Evolutionary conservation across 2,329 filamentous ascomycete species (phyloP).

Genomic region (Phoma sp.): DNA sequence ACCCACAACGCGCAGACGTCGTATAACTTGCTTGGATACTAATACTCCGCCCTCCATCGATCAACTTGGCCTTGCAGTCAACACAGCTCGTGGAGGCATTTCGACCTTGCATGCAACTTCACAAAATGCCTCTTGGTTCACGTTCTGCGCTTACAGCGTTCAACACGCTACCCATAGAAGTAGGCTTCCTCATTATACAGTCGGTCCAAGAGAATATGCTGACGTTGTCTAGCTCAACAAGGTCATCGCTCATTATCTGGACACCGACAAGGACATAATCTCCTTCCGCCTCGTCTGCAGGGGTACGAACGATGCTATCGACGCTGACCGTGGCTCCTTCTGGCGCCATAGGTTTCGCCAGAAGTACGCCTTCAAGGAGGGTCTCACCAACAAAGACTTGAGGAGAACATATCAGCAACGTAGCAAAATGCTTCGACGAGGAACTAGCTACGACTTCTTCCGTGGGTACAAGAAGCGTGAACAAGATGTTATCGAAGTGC

Average conservation of each 20-base stretch:
- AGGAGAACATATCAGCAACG: slow-evolving; percentile 48
- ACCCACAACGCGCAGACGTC: no score
- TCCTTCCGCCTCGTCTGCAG: slow-evolving; percentile 53
- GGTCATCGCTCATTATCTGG: slow-evolving; percentile 48
- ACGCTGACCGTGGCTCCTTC: slow-evolving; percentile 52
- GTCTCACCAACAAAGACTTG: slow-evolving; percentile 38
- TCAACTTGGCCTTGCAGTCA: neutral
- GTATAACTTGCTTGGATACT: neutral
- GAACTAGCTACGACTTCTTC: slow-evolving; percentile 27
- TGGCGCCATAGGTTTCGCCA: slow-evolving; percentile 57
- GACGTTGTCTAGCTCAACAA: slow-evolving; percentile 48
- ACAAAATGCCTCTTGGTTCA: neutral
- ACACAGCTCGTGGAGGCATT: neutral
- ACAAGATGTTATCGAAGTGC: slow-evolving; percentile 44
- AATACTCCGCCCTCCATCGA: neutral
- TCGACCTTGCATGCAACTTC: neutral
- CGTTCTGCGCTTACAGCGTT: slow-evolving; percentile 28
- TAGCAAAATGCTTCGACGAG: slow-evolving; percentile 30
- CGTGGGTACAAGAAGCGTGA: slow-evolving; percentile 35
- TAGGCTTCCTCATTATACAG: slow-evolving; percentile 4
- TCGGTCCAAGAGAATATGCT: neutral
- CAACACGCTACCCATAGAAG: slow-evolving; percentile 45
- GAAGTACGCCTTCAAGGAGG: slow-evolving; percentile 49
- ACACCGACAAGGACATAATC: slow-evolving; percentile 54
- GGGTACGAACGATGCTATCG: slow-evolving; percentile 49